These are phyloP conservation scores for Blastocystis hominis DNA, from an alignment of 352 stramenopile species.

Conservation along the genomic window DNA sequence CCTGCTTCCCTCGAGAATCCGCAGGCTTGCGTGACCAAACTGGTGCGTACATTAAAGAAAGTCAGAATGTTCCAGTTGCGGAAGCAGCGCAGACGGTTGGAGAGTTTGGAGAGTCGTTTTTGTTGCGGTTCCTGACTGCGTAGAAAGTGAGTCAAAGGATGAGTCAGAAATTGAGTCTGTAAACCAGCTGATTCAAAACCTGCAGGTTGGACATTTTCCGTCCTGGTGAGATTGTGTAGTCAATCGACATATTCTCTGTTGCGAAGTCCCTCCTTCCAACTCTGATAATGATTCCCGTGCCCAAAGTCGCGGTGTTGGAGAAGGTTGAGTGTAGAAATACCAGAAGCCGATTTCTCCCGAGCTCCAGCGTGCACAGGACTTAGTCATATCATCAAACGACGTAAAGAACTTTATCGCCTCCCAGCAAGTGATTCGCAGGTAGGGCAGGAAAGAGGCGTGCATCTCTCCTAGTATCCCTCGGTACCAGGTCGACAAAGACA, in stretches of 20 bases:
- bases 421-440: background rate
- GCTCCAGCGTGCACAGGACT: background rate
- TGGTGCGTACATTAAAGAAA: slow-evolving; percentile 18
- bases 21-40: background rate
- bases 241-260: background rate
- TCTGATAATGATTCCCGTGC: slow-evolving; percentile 15
- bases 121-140: background rate
- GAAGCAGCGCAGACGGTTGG: background rate
- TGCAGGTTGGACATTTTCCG: background rate
- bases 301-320: background rate
- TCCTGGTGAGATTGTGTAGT: background rate
- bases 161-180: background rate
- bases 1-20: slow-evolving; percentile 3
- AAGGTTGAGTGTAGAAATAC: slow-evolving; percentile 4
- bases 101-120: background rate
- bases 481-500: background rate
- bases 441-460: background rate
- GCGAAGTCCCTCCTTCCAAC: slow-evolving; percentile 10
- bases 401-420: background rate
- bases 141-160: background rate
- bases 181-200: background rate
- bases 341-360: slow-evolving; percentile 39
- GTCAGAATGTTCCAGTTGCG: background rate
- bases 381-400: background rate
- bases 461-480: background rate